Conservation (phyloP, 2,329 filamentous ascomycete genomes). For the Epichloe scottii region DNA sequence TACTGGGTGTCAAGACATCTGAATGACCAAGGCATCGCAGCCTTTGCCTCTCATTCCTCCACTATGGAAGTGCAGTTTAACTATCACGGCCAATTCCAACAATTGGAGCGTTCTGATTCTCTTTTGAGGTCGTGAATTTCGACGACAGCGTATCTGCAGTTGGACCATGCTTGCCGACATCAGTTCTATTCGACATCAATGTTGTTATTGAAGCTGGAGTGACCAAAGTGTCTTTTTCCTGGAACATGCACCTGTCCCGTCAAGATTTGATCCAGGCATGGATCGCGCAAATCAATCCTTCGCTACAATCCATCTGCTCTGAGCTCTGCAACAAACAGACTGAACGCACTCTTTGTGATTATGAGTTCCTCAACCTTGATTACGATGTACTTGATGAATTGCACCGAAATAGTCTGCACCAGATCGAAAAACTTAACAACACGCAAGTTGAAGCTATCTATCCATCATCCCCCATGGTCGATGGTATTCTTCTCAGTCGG, state of each 20-base stretch:
- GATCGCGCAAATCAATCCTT: background rate
- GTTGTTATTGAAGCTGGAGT: background rate
- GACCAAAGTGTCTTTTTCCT: background rate
- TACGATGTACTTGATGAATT: constrained; percentile 7
- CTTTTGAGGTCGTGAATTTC: constrained; percentile 9
- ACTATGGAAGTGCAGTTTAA: constrained; percentile 7
- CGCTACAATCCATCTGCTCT: background rate
- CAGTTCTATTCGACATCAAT: constrained; percentile 2
- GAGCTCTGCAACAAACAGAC: background rate
- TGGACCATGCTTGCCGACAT: background rate
- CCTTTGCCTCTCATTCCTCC: constrained; percentile 1
- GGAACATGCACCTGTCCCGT: constrained; percentile 1
- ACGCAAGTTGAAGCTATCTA: constrained; percentile 17
- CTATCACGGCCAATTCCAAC: constrained; percentile 9
- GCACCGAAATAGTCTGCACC: constrained; percentile 4
- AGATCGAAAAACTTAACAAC: constrained; percentile 5
- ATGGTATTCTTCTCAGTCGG: constrained; percentile 20
- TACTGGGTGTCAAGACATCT: constrained; percentile 1
- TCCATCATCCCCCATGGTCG: constrained; percentile 21
- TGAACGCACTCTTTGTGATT: constrained; percentile 1
- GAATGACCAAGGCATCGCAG: background rate
- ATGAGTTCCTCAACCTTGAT: constrained; percentile 1
- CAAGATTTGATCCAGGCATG: background rate
- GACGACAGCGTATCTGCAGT: background rate
- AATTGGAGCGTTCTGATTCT: constrained; percentile 7